Percentiles rank a stretch among this genome's conserved stretches.
These are phyloP conservation scores for Passiflora organensis DNA, from an alignment of 345 rosid genomes.

Conservation along the genomic window DNA sequence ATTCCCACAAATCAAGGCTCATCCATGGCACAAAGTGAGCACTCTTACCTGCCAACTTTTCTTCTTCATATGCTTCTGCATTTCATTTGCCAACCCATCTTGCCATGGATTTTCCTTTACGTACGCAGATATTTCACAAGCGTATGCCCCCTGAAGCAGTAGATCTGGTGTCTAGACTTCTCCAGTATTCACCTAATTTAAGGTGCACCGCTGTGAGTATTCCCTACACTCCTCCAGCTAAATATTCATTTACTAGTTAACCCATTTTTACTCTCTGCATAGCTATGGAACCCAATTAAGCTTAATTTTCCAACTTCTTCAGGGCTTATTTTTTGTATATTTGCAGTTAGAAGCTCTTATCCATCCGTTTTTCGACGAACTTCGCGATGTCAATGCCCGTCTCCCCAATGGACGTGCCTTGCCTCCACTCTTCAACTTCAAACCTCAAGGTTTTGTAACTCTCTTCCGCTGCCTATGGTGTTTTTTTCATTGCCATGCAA, in stretches of 20 bases:
- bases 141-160: slow-evolving; percentile 90
- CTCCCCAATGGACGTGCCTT: slow-evolving; percentile 66
- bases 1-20: slow-evolving; percentile 75
- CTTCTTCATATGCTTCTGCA: not conserved
- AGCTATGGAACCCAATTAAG: not conserved
- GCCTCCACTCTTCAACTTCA: slow-evolving; percentile 68
- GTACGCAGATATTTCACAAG: slow-evolving; percentile 63
- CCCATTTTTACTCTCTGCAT: not conserved
- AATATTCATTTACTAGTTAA: not conserved
- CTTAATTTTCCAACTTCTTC: not conserved
- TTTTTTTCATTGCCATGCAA: not conserved
- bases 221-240: not conserved
- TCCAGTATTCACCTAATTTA: slow-evolving; percentile 77
- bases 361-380: slow-evolving; percentile 82
- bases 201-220: slow-evolving; percentile 76
- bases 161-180: slow-evolving; percentile 77
- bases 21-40: slow-evolving; percentile 83
- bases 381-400: slow-evolving; percentile 69
- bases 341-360: slow-evolving; percentile 74
- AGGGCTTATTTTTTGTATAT: not conserved
- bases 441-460: slow-evolving; percentile 53
- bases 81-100: not conserved
- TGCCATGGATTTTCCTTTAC: slow-evolving; percentile 4
- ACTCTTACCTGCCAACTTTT: not conserved
- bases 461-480: not conserved